Conservation (phyloP, 176 grass and related monocot species). For the Eragrostis curvula region DNA sequence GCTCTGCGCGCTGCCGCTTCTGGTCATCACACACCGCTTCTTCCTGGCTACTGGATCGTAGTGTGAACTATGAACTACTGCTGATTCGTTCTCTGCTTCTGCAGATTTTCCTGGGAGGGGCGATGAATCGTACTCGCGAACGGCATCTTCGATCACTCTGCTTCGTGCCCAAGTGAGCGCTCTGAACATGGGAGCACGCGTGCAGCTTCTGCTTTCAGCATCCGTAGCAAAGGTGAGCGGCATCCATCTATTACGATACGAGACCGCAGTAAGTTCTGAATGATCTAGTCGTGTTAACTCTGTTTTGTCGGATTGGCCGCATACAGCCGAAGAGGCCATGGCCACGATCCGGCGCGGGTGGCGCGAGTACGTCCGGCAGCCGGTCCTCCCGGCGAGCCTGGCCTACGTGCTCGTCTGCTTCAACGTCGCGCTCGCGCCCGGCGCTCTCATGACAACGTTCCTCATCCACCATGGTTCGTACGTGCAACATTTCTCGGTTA, state of each 20-base stretch:
- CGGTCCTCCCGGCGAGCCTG: conserved; percentile 69
- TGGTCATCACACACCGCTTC: background rate
- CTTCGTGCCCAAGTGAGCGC: background rate
- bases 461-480: conserved; percentile 57
- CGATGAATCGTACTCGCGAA: conserved; percentile 42
- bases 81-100: background rate
- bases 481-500: background rate
- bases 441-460: conserved; percentile 74
- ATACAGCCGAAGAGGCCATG: conserved; percentile 18
- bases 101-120: conserved; percentile 45
- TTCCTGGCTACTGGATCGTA: too few relatives aligned
- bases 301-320: too few relatives aligned
- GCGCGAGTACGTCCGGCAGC: conserved; percentile 54
- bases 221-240: conserved; percentile 27
- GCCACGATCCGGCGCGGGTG: conserved; percentile 48
- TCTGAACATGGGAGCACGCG: background rate
- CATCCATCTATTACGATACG: background rate
- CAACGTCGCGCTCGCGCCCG: conserved; percentile 62
- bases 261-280: too few relatives aligned
- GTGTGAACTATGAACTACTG: background rate
- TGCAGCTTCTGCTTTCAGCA: background rate
- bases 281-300: too few relatives aligned
- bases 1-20: conserved; percentile 44
- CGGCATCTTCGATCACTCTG: conserved; percentile 47
- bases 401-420: conserved; percentile 74